Evolutionary conservation across 208 protist genomes (phyloP).

Genomic region (Trypanosoma scelopori): DNA sequence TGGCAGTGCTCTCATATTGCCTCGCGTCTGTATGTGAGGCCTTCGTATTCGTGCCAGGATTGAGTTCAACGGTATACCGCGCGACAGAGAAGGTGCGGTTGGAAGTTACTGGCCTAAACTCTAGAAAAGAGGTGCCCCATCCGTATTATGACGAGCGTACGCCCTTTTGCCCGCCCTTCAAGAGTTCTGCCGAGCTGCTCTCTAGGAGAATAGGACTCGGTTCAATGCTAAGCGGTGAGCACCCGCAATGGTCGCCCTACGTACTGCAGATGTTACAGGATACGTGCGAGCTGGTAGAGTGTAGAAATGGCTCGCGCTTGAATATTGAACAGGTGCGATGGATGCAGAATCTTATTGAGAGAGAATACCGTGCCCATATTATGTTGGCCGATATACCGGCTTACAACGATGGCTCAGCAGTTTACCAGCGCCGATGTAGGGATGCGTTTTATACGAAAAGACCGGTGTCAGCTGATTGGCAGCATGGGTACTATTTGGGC

Average conservation of each 20-base stretch:
- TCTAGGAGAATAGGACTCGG: slow-evolving; percentile 27
- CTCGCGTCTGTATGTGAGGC: background rate
- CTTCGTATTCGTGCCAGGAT: slow-evolving; percentile 8
- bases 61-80: background rate
- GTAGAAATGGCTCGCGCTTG: background rate
- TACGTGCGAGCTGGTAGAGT: background rate
- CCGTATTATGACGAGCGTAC: slow-evolving; percentile 1
- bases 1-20: too few species aligned
- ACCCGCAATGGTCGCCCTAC: slow-evolving; percentile 85
- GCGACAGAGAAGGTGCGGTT: background rate
- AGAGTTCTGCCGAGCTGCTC: background rate
- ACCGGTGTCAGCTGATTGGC: background rate
- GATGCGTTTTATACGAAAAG: background rate
- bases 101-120: slow-evolving; percentile 15
- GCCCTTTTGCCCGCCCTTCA: slow-evolving; percentile 15
- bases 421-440: background rate
- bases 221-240: slow-evolving; percentile 87
- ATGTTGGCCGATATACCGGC: slow-evolving; percentile 36
- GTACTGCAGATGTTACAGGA: slow-evolving; percentile 11
- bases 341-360: slow-evolving; percentile 31
- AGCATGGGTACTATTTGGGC: slow-evolving; percentile 12
- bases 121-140: slow-evolving; percentile 6
- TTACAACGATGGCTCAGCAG: background rate
- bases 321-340: slow-evolving; percentile 15
- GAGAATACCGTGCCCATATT: slow-evolving; percentile 31